Percentiles rank a stretch among this genome's conserved stretches.
Conservation (phyloP, 2,329 filamentous ascomycete genomes). For the Pseudogymnoascus pannorum region DNA sequence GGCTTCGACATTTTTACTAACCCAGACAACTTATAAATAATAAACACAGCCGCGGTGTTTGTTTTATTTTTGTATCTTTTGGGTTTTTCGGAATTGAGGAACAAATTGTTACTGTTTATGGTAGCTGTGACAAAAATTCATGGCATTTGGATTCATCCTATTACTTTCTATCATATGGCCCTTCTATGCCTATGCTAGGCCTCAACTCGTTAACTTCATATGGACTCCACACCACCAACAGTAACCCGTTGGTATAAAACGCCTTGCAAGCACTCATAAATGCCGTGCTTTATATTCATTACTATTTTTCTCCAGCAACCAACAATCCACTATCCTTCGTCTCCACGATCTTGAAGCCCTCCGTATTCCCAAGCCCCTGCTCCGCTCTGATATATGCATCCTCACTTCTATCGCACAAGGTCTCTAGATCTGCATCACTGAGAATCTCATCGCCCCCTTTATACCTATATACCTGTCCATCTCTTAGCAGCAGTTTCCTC, state of each 20-base stretch:
- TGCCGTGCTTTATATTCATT: not conserved
- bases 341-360: slow-evolving; percentile 70
- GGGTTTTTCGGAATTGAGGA: too few species aligned
- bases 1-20: too few species aligned
- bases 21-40: not conserved
- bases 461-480: slow-evolving; percentile 59
- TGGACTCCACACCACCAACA: not conserved
- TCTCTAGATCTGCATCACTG: slow-evolving; percentile 66
- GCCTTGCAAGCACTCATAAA: not conserved
- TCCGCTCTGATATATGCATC: slow-evolving; percentile 64
- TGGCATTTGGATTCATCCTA: not conserved
- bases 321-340: slow-evolving; percentile 48
- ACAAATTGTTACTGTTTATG: too few species aligned
- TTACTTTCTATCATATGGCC: not conserved
- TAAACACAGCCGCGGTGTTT: too few species aligned
- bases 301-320: slow-evolving; percentile 17
- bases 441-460: slow-evolving; percentile 59
- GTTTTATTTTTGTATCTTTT: too few species aligned
- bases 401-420: slow-evolving; percentile 65
- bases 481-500: slow-evolving; percentile 56
- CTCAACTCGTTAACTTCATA: not conserved
- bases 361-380: slow-evolving; percentile 66
- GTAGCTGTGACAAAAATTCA: too few species aligned
- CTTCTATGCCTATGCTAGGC: not conserved
- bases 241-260: not conserved